These are phyloP conservation scores for Papiliotrema nemorosa DNA, from an alignment of 1,284 basidiomycete genomes.

Conservation along the genomic window DNA sequence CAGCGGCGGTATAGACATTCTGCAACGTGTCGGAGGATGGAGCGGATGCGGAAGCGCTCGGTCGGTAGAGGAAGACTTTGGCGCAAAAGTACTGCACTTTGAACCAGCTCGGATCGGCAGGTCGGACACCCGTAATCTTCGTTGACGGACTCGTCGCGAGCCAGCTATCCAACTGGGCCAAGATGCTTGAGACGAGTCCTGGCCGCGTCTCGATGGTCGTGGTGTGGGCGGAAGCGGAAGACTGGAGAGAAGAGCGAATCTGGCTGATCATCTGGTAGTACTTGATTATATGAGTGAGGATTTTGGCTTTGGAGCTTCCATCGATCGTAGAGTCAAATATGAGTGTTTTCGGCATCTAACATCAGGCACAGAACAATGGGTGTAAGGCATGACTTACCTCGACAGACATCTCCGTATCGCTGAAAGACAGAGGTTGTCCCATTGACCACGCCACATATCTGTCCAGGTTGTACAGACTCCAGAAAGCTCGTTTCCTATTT, in stretches of 20 bases:
- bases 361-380: not conserved
- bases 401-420: conserved; percentile 31
- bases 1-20: no score
- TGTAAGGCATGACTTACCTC: conserved; percentile 15
- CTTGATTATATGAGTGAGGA: not conserved
- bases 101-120: not conserved
- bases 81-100: not conserved
- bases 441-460: conserved; percentile 27
- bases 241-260: not conserved
- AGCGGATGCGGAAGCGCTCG: no score
- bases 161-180: not conserved
- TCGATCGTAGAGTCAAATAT: no score
- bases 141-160: not conserved
- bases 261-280: not conserved
- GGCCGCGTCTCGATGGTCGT: not conserved
- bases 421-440: conserved; percentile 27
- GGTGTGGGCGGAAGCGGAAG: not conserved
- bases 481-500: conserved; percentile 29
- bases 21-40: no score
- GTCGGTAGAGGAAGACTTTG: not conserved
- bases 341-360: no score
- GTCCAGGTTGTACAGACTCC: conserved; percentile 36
- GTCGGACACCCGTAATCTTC: no score
- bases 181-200: not conserved
- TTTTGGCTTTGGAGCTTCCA: no score